A percentile compares a stretch with the other conserved stretches of the same genome.
Conservation (phyloP, 2,329 filamentous ascomycete species). For the Alternaria gaisen region DNA sequence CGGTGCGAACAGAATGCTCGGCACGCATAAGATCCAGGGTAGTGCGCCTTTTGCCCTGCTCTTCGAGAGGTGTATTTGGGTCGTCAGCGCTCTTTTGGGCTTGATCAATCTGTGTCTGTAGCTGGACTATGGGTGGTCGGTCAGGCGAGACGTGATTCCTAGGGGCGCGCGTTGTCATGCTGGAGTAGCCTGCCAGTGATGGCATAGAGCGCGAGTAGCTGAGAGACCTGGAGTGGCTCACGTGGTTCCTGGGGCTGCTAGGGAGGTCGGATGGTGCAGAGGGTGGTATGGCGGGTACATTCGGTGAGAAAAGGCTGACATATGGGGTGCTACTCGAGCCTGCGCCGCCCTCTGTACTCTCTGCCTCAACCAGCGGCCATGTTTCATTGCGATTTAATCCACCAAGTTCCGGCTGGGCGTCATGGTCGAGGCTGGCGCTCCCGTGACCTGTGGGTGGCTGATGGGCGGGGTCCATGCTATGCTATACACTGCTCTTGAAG, state of each 20-base stretch:
- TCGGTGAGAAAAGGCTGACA: slow-evolving; percentile 42
- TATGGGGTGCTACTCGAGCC: slow-evolving; percentile 26
- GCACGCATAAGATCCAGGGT: slow-evolving; percentile 40
- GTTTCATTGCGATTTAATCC: slow-evolving; percentile 20
- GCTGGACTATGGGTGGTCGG: slow-evolving; percentile 39
- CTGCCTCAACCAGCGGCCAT: slow-evolving; percentile 21
- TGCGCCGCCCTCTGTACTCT: slow-evolving; percentile 17
- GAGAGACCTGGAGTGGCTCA: slow-evolving; percentile 22
- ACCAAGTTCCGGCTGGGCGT: slow-evolving; percentile 10
- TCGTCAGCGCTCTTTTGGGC: slow-evolving; percentile 61
- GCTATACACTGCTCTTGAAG: slow-evolving; percentile 9
- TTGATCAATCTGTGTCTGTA: slow-evolving; percentile 49
- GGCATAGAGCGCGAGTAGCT: slow-evolving; percentile 43
- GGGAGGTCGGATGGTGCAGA: slow-evolving; percentile 23
- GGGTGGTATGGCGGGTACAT: slow-evolving; percentile 25
- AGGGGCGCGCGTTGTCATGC: slow-evolving; percentile 40
- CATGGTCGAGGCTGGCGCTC: slow-evolving; percentile 20
- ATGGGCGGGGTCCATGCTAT: slow-evolving; percentile 29
- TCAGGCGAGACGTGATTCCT: slow-evolving; percentile 41
- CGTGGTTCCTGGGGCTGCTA: slow-evolving; percentile 18
- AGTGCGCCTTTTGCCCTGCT: slow-evolving; percentile 32
- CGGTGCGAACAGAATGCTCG: slow-evolving; percentile 54
- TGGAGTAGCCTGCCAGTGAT: slow-evolving; percentile 33
- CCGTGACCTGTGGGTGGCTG: slow-evolving; percentile 25
- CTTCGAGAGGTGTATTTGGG: slow-evolving; percentile 53